Percentiles rank a stretch among this genome's conserved stretches.
phyloP scores from a whole-genome alignment of 176 grass and related monocot genomes.

The Hordeum marinum region DNA sequence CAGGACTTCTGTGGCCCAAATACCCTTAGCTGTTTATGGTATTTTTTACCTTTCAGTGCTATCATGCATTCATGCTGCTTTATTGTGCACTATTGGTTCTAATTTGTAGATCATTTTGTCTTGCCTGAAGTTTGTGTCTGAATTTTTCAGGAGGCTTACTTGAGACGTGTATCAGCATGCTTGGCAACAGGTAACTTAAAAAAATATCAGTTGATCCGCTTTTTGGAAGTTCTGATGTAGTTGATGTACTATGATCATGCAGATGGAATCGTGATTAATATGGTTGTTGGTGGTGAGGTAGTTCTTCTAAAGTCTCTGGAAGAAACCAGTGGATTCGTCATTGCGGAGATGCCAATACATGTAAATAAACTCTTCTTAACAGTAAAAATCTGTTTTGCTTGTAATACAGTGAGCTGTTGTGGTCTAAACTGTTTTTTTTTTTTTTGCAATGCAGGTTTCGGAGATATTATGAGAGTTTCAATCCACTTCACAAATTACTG shows the following conservation, averaged over 20 bases:
- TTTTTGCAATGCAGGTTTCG: constrained; percentile 55
- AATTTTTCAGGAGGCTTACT: constrained; percentile 71
- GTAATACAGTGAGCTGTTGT: constrained; percentile 6
- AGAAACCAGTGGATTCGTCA: constrained; percentile 65
- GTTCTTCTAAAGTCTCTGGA: constrained; percentile 68
- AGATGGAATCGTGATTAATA: constrained; percentile 93
- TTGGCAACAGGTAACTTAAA: constrained; percentile 58
- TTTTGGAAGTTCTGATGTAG: not conserved
- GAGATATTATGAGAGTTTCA: constrained; percentile 61
- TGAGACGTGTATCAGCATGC: constrained; percentile 77
- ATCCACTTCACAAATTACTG: not conserved
- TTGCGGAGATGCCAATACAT: constrained; percentile 97
- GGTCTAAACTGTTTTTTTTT: not conserved
- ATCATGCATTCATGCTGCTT: not conserved
- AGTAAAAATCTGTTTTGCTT: not conserved
- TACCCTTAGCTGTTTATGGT: not conserved
- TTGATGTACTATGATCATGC: constrained; percentile 24
- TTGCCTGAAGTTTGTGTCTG: not conserved
- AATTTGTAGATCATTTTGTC: not conserved
- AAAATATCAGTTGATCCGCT: not conserved
- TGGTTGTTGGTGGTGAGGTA: constrained; percentile 96
- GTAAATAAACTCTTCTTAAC: constrained; percentile 50
- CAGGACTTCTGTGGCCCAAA: not conserved
- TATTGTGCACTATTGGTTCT: not conserved
- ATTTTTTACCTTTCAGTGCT: not conserved